Base-by-base conservation (phyloP, 2,329 filamentous ascomycete species). In the Colletotrichum siamense region DNA sequence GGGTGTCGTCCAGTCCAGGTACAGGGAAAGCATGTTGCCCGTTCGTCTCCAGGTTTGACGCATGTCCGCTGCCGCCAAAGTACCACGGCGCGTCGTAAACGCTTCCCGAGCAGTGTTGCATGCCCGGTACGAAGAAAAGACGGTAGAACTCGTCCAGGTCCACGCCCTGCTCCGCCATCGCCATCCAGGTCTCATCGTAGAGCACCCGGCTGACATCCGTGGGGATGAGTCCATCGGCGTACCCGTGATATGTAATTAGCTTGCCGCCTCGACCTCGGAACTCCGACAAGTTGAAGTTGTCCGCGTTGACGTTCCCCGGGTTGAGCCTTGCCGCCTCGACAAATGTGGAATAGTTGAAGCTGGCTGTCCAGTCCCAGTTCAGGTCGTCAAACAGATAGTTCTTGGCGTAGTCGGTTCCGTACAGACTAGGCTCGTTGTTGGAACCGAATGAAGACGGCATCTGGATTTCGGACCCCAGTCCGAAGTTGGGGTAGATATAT, bases 91-190 rank as follows among this genome's bases (percentile, higher is more conserved):
- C 84, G 36, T 81, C 79, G 8, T 80, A 78, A 3, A 80, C 76
- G 12, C 83, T 80, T 32, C 76, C 72, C 32, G 70, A 75, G 72
- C 90, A 92, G 79, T 91, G 90, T 22, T 82, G 83, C 83, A 91
- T 87, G 2, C 89, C 89, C 4, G 89, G 88, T 5, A 90, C 85
- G 6, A 84, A 81, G 80, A 91, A 91, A 77, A 89, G 84, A 4
- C 84, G 80, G 81, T 89, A 92, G 80, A 89, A 89, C 26, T 88
- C 86, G 62, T 77, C 62, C 22, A 75, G 59, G 0, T 82, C 77
- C 1, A 84, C 79, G 8, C 78, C 78, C 18, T 66, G 61, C 24
- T 57, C 69, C 16, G 69, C 69, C 88, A 90, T 89, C 0, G 86
- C 88, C 32, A 81, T 26, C 9, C 83, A 82, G 8, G 89, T 86